Base-by-base conservation (phyloP, 2,329 filamentous ascomycete genomes). In the Reticulascus tulasneorum region DNA sequence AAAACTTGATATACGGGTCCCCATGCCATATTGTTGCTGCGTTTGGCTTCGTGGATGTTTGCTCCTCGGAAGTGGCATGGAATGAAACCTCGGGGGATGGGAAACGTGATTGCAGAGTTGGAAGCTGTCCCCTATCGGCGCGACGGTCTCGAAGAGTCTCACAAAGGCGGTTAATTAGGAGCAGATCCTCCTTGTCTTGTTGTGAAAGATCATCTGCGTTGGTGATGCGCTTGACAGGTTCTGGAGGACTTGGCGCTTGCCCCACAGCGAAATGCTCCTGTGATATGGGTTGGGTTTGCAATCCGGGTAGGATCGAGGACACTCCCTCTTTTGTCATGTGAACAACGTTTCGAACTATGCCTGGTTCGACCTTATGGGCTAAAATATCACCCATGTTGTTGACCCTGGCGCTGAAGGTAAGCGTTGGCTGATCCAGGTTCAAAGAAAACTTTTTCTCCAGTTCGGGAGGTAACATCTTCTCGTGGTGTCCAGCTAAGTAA, bases 381-480 rank as follows among this genome's bases (percentile, higher is more conserved):
- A 80, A 55, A 4, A 83, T 48, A 6, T 69, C 57, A 7, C 79
- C 80, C 1, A 60, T 51, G 11, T 62, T 54, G 45, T 76, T 70
- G 16, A 84, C 62, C 32, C 66, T 70, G 6, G 75, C 71, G 42
- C 78, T 83, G 49, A 84, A 82, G 0, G 79, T 83, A 30, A 84
- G 63, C 29, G 73, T 72, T 2, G 71, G 74, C 19, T 62, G 58
- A 34, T 65, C 59, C 8, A 66, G 52, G 3, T 62, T 69, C 18
- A 85, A 61, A 25, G 80, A 83, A 44, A 79, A 74, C 18, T 59
- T 54, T 19, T 67, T 53, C n/a, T 55, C 55, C 3, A 64, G 28
- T 1, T 59, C 53, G 4, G 46, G 45, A 1, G 73, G 69, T 30
- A 84, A 59, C 78, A 85, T 84, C 32, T 70, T 64, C 33, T 71